Evolutionary conservation across 2,329 filamentous ascomycete species (phyloP).

Genomic region (Pestalotiopsis sp.): DNA sequence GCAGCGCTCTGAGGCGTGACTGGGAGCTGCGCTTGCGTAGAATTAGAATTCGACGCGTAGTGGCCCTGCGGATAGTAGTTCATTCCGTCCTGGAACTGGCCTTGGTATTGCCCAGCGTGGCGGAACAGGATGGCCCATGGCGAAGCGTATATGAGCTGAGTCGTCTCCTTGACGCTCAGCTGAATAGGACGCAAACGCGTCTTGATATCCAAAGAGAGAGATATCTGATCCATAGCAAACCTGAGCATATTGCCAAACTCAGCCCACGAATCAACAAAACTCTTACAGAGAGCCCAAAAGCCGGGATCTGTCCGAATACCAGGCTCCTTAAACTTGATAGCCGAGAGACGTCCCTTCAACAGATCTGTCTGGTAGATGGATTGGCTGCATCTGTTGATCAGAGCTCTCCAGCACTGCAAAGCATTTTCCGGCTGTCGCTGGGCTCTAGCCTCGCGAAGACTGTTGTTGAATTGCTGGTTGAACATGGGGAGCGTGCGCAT

Average conservation of each 20-base stretch:
- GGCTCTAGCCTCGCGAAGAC: conserved; percentile 63
- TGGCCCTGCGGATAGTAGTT: conserved; percentile 32
- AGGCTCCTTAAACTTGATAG: conserved; percentile 83
- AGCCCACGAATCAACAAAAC: conserved; percentile 70
- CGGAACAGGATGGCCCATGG: conserved; percentile 53
- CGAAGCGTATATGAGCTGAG: conserved; percentile 64
- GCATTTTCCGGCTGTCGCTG: conserved; percentile 60
- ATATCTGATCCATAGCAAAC: conserved; percentile 49
- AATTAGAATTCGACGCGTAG: conserved; percentile 31
- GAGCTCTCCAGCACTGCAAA: conserved; percentile 65
- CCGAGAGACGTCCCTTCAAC: conserved; percentile 70
- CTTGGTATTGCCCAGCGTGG: conserved; percentile 24
- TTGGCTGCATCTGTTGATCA: conserved; percentile 70
- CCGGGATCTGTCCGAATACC: conserved; percentile 63
- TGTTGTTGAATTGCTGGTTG: conserved; percentile 64
- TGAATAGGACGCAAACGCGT: conserved; percentile 78
- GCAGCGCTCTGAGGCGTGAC: conserved; percentile 90
- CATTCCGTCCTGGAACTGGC: conserved; percentile 20
- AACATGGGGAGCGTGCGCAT: conserved; percentile 70
- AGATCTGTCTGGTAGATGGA: conserved; percentile 73
- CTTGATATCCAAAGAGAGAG: conserved; percentile 67
- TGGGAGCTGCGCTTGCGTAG: conserved; percentile 51
- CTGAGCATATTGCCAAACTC: conserved; percentile 64
- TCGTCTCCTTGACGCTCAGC: conserved; percentile 78
- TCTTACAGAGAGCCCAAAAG: conserved; percentile 73